phyloP scores from a whole-genome alignment of 768 basidiomycete species.

The Boletus rex-veris region DNA sequence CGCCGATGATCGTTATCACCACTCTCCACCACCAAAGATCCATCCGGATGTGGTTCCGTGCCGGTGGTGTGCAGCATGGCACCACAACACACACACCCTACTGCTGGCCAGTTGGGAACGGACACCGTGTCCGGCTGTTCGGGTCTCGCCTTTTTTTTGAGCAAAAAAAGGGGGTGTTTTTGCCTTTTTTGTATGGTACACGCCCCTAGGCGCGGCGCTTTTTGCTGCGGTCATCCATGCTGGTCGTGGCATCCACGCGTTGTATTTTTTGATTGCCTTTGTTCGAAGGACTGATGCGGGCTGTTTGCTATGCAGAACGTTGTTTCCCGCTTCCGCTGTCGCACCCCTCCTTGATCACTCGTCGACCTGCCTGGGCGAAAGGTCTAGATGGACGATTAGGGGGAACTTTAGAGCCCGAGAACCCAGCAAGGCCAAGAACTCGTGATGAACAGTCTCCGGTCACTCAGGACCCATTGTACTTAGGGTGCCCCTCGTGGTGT shows the following conservation, averaged over 20 bases:
- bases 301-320: slow-evolving; percentile 12
- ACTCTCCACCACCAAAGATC: slow-evolving; percentile 10
- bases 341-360: not conserved
- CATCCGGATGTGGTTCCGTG: slow-evolving; percentile 22
- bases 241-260: slow-evolving; percentile 57
- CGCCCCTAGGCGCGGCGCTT: slow-evolving; percentile 60
- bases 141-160: slow-evolving; percentile 73
- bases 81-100: slow-evolving; percentile 11
- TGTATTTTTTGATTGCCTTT: not conserved
- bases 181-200: slow-evolving; percentile 61
- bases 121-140: slow-evolving; percentile 55
- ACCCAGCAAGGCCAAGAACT: not conserved
- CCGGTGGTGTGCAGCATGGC: slow-evolving; percentile 8
- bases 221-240: slow-evolving; percentile 50
- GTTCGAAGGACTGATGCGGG: not conserved
- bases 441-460: not conserved
- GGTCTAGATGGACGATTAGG: not conserved
- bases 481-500: too few species aligned
- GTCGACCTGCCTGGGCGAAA: not conserved
- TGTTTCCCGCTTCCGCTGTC: not conserved
- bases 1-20: slow-evolving; percentile 15
- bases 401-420: too few species aligned
- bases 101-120: slow-evolving; percentile 70
- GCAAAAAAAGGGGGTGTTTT: slow-evolving; percentile 66
- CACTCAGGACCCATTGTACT: too few species aligned